A percentile compares a stretch with the other conserved stretches of the same genome.
phyloP scores from a whole-genome alignment of 768 basidiomycete genomes.

The Trametes cubensis region DNA sequence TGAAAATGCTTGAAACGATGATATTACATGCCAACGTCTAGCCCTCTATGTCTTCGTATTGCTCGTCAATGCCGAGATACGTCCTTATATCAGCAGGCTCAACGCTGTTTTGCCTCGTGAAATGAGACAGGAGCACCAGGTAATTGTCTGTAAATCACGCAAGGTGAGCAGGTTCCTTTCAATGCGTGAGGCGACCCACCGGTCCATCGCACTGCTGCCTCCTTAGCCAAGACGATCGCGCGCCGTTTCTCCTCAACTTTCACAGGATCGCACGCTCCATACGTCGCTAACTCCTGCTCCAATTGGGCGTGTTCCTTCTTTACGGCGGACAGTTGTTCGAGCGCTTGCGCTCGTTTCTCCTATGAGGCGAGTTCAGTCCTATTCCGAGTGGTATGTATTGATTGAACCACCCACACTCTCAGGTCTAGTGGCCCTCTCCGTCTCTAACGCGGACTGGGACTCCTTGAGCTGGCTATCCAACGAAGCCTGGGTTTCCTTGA shows the following conservation, averaged over 20 bases:
- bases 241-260: conserved; percentile 78
- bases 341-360: conserved; percentile 57
- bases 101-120: conserved; percentile 62
- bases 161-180: not conserved
- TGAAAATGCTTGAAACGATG: too few relatives aligned
- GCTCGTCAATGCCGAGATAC: conserved; percentile 67
- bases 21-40: too few relatives aligned
- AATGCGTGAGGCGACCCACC: conserved; percentile 54
- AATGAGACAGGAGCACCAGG: conserved; percentile 61
- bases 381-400: conserved; percentile 1
- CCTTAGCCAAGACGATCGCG: conserved; percentile 75
- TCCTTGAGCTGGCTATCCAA: conserved; percentile 54
- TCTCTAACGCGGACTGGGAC: conserved; percentile 47
- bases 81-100: conserved; percentile 65
- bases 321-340: conserved; percentile 52
- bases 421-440: conserved; percentile 55
- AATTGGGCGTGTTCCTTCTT: conserved; percentile 54
- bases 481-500: conserved; percentile 47
- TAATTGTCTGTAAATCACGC: conserved; percentile 60
- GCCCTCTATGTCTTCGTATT: conserved; percentile 68
- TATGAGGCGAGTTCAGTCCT: conserved; percentile 34
- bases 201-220: conserved; percentile 87
- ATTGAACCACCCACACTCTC: conserved; percentile 54
- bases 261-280: conserved; percentile 83
- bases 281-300: conserved; percentile 70